Base-by-base conservation (phyloP, 2,329 filamentous ascomycete genomes). In the Sarocladiaceae sp. region DNA sequence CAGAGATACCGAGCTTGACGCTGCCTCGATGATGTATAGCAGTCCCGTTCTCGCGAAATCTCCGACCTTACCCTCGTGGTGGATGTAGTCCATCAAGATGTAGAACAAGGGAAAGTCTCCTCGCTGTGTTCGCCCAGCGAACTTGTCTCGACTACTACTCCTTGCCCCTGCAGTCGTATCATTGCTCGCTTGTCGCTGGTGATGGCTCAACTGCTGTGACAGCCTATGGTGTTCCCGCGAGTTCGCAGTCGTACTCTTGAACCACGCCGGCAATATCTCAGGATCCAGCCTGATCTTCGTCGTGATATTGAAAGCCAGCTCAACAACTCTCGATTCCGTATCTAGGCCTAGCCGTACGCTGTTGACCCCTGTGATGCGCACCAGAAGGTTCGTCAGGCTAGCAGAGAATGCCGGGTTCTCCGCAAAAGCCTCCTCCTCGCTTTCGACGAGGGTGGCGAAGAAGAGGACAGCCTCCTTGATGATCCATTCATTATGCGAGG, bases 21-120 rank as follows among this genome's bases (percentile, higher is more conserved):
- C 90, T 1, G 90, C 89, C 70, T 97, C 93, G 60, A 97, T 96
- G 54, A 99, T 89, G 70, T 99, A 99, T 7, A 99, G 78, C 56
- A 99, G 69, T 0, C 94, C 94, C 0, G 94, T 99, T 53, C 94
- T 80, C 2, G 94, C 93, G 74, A 99, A 99, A 68, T 99, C 94
- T 12, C 94, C 94, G 17, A 95, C 88, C 52, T 93, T 86, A 37
- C 94, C 94, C 65, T 97, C 93, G 59, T 96, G 88, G 64, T 99
- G 93, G 51, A 99, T 95, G 65, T 96, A 96, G 66, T 99, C 92
- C 65, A 99, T 89, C 58, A 99, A 76, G 36, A 97, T 81, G 66
- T 97, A 97, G 71, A 97, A 97, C 1, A 99, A 72, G 1, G 94
- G 94, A 59, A 99, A 99, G 63, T 97, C 93, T 58, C 91, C 88